Conservation (phyloP, 225 moss, liverwort and hornwort species). For the Bryoerythrophyllum caledonicum region DNA sequence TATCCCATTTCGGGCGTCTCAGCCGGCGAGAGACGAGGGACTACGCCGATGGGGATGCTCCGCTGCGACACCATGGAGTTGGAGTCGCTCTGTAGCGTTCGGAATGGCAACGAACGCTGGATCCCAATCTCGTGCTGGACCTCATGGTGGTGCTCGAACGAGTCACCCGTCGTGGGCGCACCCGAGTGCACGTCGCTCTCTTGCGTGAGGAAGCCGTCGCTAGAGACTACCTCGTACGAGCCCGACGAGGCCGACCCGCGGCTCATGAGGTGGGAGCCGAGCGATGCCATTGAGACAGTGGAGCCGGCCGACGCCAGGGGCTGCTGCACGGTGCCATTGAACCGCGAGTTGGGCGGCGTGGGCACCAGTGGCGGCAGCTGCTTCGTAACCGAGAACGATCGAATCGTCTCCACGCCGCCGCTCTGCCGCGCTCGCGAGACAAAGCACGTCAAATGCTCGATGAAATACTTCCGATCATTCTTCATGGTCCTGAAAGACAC, state of each 20-base stretch:
- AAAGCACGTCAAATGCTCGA: conserved; percentile 59
- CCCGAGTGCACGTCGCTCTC: conserved; percentile 35
- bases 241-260: conserved; percentile 26
- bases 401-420: conserved; percentile 56
- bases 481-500: conserved; percentile 38
- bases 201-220: conserved; percentile 47
- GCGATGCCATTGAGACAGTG: conserved; percentile 15
- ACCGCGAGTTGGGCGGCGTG: conserved; percentile 28
- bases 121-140: conserved; percentile 13
- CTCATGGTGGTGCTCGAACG: conserved; percentile 24
- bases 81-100: background rate
- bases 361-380: conserved; percentile 56
- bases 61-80: conserved; percentile 11
- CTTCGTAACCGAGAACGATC: conserved; percentile 49
- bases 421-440: conserved; percentile 48
- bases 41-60: background rate
- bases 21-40: background rate
- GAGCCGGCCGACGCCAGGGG: conserved; percentile 18
- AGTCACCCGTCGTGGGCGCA: conserved; percentile 38
- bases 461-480: conserved; percentile 47
- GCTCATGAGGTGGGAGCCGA: conserved; percentile 23
- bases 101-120: conserved; percentile 1
- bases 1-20: conserved; percentile 22
- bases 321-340: conserved; percentile 1
- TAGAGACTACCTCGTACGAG: conserved; percentile 28